These are phyloP conservation scores for Talaromyces rugulosus DNA, from an alignment of 2,329 filamentous ascomycete species.

Conservation along the genomic window DNA sequence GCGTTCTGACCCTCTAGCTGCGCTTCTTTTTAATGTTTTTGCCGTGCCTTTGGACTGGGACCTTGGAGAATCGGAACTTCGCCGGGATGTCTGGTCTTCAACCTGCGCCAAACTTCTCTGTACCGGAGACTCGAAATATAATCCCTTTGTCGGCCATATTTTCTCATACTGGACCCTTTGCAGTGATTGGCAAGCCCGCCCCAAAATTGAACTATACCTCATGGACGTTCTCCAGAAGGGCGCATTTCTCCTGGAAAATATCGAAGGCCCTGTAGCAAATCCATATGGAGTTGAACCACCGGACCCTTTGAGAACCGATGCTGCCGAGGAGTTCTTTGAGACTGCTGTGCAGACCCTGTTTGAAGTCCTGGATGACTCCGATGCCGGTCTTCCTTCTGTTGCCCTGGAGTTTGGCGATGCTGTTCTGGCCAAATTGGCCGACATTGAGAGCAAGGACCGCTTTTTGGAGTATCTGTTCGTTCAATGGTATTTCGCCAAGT, in stretches of 20 bases:
- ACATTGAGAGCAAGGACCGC: constrained; percentile 65
- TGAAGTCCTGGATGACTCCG: constrained; percentile 78
- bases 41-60: constrained; percentile 79
- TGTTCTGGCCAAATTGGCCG: constrained; percentile 69
- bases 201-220: constrained; percentile 87
- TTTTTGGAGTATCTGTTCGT: constrained; percentile 81
- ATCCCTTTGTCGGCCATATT: constrained; percentile 76
- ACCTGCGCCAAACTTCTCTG: constrained; percentile 79
- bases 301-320: constrained; percentile 69
- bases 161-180: constrained; percentile 83
- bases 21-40: constrained; percentile 83
- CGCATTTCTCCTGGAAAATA: constrained; percentile 81
- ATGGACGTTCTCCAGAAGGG: constrained; percentile 94
- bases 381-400: constrained; percentile 81
- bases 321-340: constrained; percentile 84
- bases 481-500: constrained; percentile 88
- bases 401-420: constrained; percentile 80
- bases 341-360: constrained; percentile 77
- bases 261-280: constrained; percentile 71
- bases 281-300: constrained; percentile 65
- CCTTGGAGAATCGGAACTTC: constrained; percentile 72
- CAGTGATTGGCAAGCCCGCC: constrained; percentile 83
- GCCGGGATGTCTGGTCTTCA: constrained; percentile 83
- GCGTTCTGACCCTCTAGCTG: constrained; percentile 78
- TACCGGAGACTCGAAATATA: constrained; percentile 69